phyloP scores from a whole-genome alignment of 2,329 filamentous ascomycete species.

The Ophiosphaerella narmari region DNA sequence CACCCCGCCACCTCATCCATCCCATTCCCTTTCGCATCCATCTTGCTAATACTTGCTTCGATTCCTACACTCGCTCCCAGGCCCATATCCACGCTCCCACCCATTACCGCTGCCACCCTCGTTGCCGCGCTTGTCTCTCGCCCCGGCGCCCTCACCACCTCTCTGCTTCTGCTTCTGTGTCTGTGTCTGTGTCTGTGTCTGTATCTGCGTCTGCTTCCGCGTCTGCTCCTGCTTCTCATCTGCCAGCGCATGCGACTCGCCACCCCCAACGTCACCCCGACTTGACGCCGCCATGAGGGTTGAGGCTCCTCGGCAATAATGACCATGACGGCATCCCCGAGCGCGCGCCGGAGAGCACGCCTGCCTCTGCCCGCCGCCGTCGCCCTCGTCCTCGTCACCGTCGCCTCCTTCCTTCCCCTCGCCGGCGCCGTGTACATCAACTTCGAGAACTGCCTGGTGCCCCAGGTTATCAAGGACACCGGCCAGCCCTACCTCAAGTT shows the following conservation, averaged over 20 bases:
- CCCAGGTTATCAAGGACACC: constrained; percentile 57
- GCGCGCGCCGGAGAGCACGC: constrained; percentile 31
- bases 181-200: no score
- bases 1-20: no score
- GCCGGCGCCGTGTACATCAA: constrained; percentile 63
- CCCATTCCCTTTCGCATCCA: no score
- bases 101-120: no score
- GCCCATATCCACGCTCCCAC: no score
- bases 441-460: constrained; percentile 81
- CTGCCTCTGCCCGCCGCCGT: constrained; percentile 13
- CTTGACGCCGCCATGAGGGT: constrained; percentile 35
- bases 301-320: constrained; percentile 24
- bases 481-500: constrained; percentile 74
- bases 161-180: no score
- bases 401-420: constrained; percentile 29
- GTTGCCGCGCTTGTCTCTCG: no score
- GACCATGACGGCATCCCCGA: constrained; percentile 20
- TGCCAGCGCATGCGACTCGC: constrained; percentile 5
- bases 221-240: neutral
- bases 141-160: no score
- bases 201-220: no score
- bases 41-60: no score
- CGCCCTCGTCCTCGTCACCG: constrained; percentile 30
- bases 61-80: no score
- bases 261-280: neutral